Evolutionary conservation across 768 basidiomycete genomes (phyloP), one percentile per base, ranked within the genome.

Genomic region (Mrakia gelida): DNA sequence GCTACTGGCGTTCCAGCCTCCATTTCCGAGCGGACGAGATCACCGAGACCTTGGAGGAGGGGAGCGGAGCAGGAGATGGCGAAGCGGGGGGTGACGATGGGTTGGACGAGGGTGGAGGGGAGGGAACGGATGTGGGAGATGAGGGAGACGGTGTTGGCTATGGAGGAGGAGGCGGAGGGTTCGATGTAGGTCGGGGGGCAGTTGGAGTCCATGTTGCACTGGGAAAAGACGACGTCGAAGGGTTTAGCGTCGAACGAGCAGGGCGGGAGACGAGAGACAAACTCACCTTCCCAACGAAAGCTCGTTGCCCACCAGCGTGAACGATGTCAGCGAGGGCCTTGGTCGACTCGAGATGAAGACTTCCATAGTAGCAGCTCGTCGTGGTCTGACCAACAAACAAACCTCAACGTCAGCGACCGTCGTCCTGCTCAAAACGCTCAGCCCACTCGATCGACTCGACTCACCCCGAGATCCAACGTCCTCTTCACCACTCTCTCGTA

Each of bases 51-150:
- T 0, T 82, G 68, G 71, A 98, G 87, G 43, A 95, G 89, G n/a
- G 88, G 85, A 18, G 87, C 84, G 0, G 94, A 90, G 84, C 94
- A 96, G 16, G 92, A 90, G 78, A 98, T 91, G 32, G 96, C 96
- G 84, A 98, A 98, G n/a, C 96, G 92, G 21, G 96, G 96, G 0
- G 96, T 98, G 62, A 98, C 85, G 81, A 94, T 90, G 7, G 96
- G 96, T 76, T 92, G 92, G 15, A 98, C 91, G 10, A 95, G 89
- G 1, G 89, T 78, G 23, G 75, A 21, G 63, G 74, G 75, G 71
- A 93, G 85, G 7, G 87, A 82, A 56, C 88, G 88, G 81, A 97
- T 91, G 85, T 95, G 85, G 0, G 86, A 77, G 80, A 98, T 90
- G 38, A 95, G 87, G 26, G 86, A 85, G 65, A 86, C 83, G 0